A percentile compares a stretch with the other conserved stretches of the same genome.
Conservation (phyloP, 305 asterid species). For the Fraxinus dipetala region DNA sequence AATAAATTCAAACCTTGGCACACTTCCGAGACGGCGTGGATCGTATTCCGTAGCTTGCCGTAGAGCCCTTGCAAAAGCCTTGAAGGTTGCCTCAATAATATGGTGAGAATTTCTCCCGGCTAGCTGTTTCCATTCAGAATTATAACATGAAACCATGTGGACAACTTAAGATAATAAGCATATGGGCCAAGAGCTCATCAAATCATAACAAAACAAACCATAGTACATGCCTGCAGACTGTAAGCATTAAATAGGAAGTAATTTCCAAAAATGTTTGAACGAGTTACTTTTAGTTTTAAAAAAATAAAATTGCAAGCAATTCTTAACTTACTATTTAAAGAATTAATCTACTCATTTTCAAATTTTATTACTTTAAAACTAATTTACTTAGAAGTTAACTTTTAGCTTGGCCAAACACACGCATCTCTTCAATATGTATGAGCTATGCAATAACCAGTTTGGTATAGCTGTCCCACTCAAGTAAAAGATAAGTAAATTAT, state of each 20-base stretch:
- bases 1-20: constrained; percentile 56
- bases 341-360: not conserved
- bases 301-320: not conserved
- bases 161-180: not conserved
- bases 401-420: not conserved
- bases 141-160: not conserved
- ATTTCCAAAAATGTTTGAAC: not conserved
- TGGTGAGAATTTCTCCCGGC: constrained; percentile 93
- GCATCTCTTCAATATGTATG: not conserved
- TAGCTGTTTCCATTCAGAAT: constrained; percentile 46
- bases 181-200: not conserved
- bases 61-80: constrained; percentile 97
- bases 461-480: not conserved
- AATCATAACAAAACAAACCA: not conserved
- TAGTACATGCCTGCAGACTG: not conserved
- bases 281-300: not conserved
- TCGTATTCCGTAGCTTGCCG: constrained; percentile 88
- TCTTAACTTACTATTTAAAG: not conserved
- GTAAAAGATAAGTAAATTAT: not conserved
- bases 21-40: constrained; percentile 71
- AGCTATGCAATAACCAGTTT: not conserved
- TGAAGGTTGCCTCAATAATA: constrained; percentile 95
- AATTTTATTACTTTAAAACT: not conserved
- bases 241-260: not conserved
- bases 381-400: not conserved